Percentiles rank a stretch among this genome's conserved stretches.
Evolutionary conservation across 1,284 basidiomycete genomes (phyloP).

Genomic region (Polyporus tsugae): DNA sequence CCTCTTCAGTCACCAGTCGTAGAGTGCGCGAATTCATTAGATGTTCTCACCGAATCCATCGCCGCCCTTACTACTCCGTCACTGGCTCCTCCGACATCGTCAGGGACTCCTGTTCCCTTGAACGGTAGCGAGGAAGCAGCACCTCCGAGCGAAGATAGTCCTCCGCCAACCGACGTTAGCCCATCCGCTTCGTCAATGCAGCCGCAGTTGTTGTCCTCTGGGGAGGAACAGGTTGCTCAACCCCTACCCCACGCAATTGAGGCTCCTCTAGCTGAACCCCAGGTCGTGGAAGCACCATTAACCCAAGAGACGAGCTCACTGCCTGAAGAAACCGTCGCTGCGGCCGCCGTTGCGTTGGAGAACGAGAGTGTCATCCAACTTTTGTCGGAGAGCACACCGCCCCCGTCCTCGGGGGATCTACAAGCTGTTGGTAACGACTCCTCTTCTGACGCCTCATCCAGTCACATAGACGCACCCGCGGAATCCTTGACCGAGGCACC

Average conservation of each 20-base stretch:
- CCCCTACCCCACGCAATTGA: neutral
- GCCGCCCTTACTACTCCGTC: neutral
- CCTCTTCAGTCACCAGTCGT: slow-evolving; percentile 39
- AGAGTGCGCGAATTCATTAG: neutral
- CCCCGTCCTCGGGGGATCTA: neutral
- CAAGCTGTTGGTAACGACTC: neutral
- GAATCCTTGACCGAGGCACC: neutral
- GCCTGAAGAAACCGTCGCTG: neutral
- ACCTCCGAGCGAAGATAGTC: neutral
- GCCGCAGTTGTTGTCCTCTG: neutral
- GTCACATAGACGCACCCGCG: neutral
- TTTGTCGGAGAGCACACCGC: neutral
- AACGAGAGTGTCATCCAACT: neutral
- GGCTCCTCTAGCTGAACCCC: neutral
- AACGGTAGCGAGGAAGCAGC: neutral
- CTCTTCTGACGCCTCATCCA: neutral
- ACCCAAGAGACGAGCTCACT: neutral
- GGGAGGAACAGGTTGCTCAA: neutral
- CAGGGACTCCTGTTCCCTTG: neutral
- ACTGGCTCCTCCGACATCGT: neutral
- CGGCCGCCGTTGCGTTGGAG: neutral
- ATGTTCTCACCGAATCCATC: slow-evolving; percentile 4
- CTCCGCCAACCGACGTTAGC: neutral
- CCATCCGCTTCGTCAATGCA: neutral
- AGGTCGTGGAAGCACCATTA: too few relatives aligned